These are phyloP conservation scores for Drosera capensis DNA, from an alignment of 148 eudicot species.

Conservation along the genomic window DNA sequence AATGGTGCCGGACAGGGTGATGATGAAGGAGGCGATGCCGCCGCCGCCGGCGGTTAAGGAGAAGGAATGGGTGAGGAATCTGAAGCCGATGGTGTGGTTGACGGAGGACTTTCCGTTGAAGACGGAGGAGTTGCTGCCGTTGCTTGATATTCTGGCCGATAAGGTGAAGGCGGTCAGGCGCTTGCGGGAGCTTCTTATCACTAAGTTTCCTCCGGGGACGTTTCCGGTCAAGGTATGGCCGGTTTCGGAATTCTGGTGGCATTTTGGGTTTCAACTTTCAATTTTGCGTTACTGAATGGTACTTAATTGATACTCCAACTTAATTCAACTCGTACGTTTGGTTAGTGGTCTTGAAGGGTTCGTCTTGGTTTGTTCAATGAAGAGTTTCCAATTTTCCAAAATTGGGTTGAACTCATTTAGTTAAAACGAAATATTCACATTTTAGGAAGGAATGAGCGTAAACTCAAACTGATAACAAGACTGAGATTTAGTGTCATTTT, in stretches of 20 bases:
- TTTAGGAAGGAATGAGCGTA: no score
- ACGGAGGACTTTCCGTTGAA: constrained; percentile 92
- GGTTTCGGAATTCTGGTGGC: constrained; percentile 17
- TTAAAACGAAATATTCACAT: no score
- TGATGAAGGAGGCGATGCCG: constrained; percentile 17
- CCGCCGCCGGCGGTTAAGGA: constrained; percentile 84
- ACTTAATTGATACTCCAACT: no score
- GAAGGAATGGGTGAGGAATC: constrained; percentile 72
- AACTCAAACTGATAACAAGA: no score
- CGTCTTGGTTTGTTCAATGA: no score
- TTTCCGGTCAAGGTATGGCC: constrained; percentile 97
- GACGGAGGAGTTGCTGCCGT: constrained; percentile 90
- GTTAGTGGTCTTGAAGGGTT: no score
- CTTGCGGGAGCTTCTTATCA: constrained; percentile 85
- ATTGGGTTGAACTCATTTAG: no score
- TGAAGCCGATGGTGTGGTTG: constrained; percentile 77
- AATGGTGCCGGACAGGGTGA: constrained; percentile 10
- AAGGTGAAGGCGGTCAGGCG: constrained; percentile 95
- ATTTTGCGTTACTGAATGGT: no score
- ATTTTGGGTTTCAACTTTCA: no score
- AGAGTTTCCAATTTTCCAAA: no score
- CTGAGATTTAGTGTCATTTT: no score
- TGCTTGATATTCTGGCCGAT: constrained; percentile 82
- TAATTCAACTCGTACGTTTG: no score
- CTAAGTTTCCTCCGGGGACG: constrained; percentile 87